Conservation (phyloP, 257 asterid genomes). For the Paulownia fortunei region DNA sequence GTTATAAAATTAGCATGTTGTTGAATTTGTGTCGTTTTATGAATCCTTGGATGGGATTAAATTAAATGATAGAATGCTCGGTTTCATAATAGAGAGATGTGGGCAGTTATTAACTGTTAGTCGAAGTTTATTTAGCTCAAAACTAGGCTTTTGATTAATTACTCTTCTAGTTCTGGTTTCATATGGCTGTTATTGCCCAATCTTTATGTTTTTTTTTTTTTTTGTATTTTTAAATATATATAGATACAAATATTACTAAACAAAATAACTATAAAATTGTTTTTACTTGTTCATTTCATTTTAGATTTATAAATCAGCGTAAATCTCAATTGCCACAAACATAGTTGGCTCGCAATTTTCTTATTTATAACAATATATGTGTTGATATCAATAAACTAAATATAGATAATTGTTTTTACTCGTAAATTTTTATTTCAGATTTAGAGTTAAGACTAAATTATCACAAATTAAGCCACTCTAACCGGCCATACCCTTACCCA, state of each 20-base stretch:
- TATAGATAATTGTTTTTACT: background rate
- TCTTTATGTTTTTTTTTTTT: background rate
- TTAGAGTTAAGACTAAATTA: background rate
- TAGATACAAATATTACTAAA: no score
- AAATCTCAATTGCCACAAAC: no score
- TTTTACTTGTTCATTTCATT: no score
- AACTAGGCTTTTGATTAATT: background rate
- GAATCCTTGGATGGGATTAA: background rate
- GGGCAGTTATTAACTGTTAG: background rate
- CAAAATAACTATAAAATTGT: no score
- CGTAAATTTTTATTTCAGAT: background rate
- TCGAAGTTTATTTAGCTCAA: background rate
- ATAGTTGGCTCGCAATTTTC: no score
- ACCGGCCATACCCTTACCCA: constrained; percentile 34
- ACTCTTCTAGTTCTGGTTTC: background rate
- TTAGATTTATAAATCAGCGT: no score
- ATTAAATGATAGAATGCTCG: background rate
- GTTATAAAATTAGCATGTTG: background rate
- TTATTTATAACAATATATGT: no score
- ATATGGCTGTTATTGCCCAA: background rate
- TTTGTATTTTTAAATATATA: no score
- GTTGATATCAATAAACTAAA: no score
- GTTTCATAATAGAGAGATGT: background rate
- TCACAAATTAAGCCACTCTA: background rate
- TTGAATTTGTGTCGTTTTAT: background rate